phyloP scores from a whole-genome alignment of 768 basidiomycete species.

The Phallus indusiatus region DNA sequence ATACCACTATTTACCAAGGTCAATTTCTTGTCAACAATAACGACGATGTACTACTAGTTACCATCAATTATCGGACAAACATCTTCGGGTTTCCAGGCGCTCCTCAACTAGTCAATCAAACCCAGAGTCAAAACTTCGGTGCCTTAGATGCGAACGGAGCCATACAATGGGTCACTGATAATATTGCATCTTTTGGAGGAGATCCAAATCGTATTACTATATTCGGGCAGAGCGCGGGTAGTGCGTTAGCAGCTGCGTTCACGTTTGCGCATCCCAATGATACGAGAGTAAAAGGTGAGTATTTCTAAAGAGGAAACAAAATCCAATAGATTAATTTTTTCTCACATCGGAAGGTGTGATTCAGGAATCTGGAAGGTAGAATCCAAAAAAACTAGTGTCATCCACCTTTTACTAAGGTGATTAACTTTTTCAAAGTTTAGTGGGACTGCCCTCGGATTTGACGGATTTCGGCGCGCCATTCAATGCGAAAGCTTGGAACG shows the following conservation, averaged over 20 bases:
- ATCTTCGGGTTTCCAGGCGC: constrained; percentile 39
- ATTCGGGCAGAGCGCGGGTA: background rate
- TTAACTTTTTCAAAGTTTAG: background rate
- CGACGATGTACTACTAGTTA: background rate
- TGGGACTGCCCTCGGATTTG: background rate
- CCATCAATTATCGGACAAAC: constrained; percentile 42
- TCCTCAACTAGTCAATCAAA: constrained; percentile 22
- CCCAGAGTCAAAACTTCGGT: constrained; percentile 35
- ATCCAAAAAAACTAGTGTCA: background rate
- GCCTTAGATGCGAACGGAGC: constrained; percentile 47
- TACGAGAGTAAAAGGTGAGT: constrained; percentile 1
- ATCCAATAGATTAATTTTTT: too few species aligned
- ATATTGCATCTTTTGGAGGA: constrained; percentile 30
- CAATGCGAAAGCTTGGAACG: background rate
- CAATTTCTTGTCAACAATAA: too few species aligned
- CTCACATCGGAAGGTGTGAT: background rate
- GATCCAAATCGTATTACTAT: constrained; percentile 32
- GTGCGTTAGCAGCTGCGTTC: background rate
- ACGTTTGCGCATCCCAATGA: constrained; percentile 2
- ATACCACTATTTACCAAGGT: too few species aligned
- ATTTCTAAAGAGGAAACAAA: background rate
- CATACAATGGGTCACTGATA: constrained; percentile 26
- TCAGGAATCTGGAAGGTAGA: constrained; percentile 5
- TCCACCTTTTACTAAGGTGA: too few species aligned
- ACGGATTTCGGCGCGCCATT: background rate